Evolutionary conservation across 345 rosid species (phyloP).

Genomic region (Firmiana major): DNA sequence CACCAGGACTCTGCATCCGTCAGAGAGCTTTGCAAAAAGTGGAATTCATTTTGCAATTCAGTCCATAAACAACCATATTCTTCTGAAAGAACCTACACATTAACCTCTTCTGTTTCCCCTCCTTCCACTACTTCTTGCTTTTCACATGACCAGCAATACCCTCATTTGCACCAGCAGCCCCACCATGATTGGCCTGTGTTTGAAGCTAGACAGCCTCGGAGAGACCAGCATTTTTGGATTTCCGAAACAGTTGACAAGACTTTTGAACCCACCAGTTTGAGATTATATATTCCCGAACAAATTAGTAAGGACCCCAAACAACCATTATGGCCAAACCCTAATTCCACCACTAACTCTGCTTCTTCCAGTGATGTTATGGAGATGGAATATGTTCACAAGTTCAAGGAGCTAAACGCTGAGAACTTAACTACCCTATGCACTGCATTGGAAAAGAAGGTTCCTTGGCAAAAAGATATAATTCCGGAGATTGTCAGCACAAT

Average conservation of each 20-base stretch:
- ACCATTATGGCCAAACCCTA: constrained; percentile 32
- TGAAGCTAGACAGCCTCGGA: constrained; percentile 40
- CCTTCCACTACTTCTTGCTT: constrained; percentile 50
- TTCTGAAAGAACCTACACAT: constrained; percentile 44
- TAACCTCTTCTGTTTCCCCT: constrained; percentile 51
- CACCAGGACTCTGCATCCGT: constrained; percentile 46
- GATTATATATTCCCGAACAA: constrained; percentile 45
- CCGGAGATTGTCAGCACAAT: constrained; percentile 52
- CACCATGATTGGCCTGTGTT: constrained; percentile 41
- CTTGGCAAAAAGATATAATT: constrained; percentile 59
- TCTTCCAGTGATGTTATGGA: constrained; percentile 69
- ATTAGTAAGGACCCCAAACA: constrained; percentile 24
- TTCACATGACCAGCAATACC: constrained; percentile 44
- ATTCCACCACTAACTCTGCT: constrained; percentile 57
- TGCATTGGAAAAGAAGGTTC: constrained; percentile 69
- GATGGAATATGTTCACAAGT: constrained; percentile 42
- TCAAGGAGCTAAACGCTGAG: constrained; percentile 53
- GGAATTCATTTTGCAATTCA: constrained; percentile 60
- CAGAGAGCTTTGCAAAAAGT: constrained; percentile 54
- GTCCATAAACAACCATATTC: constrained; percentile 32
- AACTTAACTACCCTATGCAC: constrained; percentile 48
- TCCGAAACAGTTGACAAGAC: constrained; percentile 23
- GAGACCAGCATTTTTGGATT: constrained; percentile 32
- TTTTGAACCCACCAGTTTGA: constrained; percentile 31
- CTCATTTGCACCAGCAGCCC: constrained; percentile 28